Conservation (phyloP, 176 grass and related monocot species). For the Carex cristatella region DNA sequence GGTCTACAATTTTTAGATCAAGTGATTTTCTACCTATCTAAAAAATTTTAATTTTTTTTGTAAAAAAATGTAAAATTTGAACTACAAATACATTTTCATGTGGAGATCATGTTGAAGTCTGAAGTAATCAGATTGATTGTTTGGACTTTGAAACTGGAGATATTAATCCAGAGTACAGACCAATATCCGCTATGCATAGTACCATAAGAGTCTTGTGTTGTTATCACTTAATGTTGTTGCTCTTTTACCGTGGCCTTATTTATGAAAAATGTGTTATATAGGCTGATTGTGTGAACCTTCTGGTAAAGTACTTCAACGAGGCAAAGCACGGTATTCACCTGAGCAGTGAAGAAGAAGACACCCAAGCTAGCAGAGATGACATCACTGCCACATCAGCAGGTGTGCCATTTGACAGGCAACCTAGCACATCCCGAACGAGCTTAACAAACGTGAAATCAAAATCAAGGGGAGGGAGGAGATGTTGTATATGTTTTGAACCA, state of each 20-base stretch:
- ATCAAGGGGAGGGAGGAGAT: conserved; percentile 71
- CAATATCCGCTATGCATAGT: too few species aligned
- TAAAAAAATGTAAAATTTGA: too few species aligned
- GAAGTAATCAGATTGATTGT: too few species aligned
- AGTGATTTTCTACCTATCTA: too few species aligned
- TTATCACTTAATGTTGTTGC: conserved; percentile 19
- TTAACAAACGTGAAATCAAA: conserved; percentile 66
- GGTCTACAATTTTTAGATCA: too few species aligned
- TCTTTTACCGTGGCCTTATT: conserved; percentile 6
- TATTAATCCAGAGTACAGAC: too few species aligned
- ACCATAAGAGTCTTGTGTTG: not conserved
- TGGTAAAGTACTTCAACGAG: conserved; percentile 90
- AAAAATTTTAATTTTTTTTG: too few species aligned
- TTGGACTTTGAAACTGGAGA: too few species aligned
- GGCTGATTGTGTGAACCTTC: conserved; percentile 89
- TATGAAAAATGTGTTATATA: conserved; percentile 37
- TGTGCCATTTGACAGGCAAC: conserved; percentile 33
- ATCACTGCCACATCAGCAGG: conserved; percentile 32
- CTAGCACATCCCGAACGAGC: conserved; percentile 16
- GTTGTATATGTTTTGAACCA: conserved; percentile 93
- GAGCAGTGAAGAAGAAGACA: conserved; percentile 62
- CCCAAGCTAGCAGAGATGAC: conserved; percentile 31
- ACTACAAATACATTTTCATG: too few species aligned
- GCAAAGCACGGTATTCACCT: conserved; percentile 72
- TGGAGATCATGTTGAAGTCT: too few species aligned